Evolutionary conservation across 345 rosid species (phyloP).

Genomic region (Viola odorata): DNA sequence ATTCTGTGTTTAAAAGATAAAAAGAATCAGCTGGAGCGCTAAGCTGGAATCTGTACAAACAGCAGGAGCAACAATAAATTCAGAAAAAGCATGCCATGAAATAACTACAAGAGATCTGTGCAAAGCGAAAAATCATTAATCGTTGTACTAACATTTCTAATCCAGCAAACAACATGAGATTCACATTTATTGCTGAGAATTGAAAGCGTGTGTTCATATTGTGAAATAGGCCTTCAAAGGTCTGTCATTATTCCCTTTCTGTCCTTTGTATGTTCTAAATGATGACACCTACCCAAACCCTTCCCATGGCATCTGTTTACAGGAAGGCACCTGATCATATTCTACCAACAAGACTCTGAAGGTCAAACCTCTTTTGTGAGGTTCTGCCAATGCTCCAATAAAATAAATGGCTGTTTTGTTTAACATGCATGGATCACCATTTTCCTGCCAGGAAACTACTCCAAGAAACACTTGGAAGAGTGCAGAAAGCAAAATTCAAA

Average conservation of each 20-base stretch:
- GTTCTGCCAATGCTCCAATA: slow-evolving; percentile 5
- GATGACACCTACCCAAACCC: slow-evolving; percentile 30
- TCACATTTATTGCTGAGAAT: background rate
- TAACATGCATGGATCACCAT: slow-evolving; percentile 10
- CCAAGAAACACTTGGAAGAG: slow-evolving; percentile 11
- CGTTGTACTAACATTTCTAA: background rate
- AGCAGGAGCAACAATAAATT: background rate
- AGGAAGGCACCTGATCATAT: slow-evolving; percentile 23
- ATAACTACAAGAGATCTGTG: slow-evolving; percentile 6
- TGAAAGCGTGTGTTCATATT: no score
- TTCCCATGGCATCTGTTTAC: slow-evolving; percentile 23
- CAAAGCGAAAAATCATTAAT: no score
- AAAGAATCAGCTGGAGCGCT: background rate
- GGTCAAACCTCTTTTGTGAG: slow-evolving; percentile 12
- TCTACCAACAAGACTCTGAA: slow-evolving; percentile 24
- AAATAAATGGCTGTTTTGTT: slow-evolving; percentile 6
- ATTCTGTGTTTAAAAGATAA: background rate
- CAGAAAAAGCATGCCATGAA: slow-evolving; percentile 7
- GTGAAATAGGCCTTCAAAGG: no score
- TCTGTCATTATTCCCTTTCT: background rate
- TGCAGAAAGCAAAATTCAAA: background rate
- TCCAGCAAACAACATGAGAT: background rate
- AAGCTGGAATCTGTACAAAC: background rate
- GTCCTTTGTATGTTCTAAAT: background rate
- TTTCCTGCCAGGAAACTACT: slow-evolving; percentile 31